phyloP scores from a whole-genome alignment of 208 protist genomes.

The Trypanosoma mega region DNA sequence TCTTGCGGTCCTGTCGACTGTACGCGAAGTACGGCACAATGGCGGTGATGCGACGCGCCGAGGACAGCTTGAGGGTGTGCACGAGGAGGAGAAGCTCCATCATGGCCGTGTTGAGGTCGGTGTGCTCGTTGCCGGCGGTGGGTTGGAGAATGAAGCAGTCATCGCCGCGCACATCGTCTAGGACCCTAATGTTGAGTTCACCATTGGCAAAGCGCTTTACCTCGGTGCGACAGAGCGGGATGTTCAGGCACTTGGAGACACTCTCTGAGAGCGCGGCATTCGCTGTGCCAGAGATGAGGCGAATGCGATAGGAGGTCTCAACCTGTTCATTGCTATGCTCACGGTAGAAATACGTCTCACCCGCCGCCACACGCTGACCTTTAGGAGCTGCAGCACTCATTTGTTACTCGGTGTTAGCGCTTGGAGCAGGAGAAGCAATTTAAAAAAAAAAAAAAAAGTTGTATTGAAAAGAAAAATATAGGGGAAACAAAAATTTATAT shows the following conservation, averaged over 20 bases:
- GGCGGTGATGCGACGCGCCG: conserved; percentile 92
- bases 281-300: conserved; percentile 83
- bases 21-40: conserved; percentile 97
- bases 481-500: no score
- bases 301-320: conserved; percentile 84
- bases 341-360: conserved; percentile 85
- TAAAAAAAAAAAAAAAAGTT: no score
- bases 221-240: conserved; percentile 74
- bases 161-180: conserved; percentile 93
- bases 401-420: no score
- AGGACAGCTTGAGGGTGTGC: conserved; percentile 89
- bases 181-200: conserved; percentile 91
- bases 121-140: conserved; percentile 61
- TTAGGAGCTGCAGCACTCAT: conserved; percentile 19
- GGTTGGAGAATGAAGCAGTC: conserved; percentile 97
- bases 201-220: conserved; percentile 91
- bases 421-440: no score
- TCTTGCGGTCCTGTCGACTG: conserved; percentile 97
- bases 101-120: conserved; percentile 88
- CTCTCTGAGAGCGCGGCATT: conserved; percentile 81
- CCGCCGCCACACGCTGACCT: conserved; percentile 62
- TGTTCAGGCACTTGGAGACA: conserved; percentile 76
- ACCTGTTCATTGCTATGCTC: conserved; percentile 69
- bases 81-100: conserved; percentile 91
- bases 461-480: no score